Evolutionary conservation across 2,329 filamentous ascomycete genomes (phyloP).

Genomic region (Daldinia sp.): DNA sequence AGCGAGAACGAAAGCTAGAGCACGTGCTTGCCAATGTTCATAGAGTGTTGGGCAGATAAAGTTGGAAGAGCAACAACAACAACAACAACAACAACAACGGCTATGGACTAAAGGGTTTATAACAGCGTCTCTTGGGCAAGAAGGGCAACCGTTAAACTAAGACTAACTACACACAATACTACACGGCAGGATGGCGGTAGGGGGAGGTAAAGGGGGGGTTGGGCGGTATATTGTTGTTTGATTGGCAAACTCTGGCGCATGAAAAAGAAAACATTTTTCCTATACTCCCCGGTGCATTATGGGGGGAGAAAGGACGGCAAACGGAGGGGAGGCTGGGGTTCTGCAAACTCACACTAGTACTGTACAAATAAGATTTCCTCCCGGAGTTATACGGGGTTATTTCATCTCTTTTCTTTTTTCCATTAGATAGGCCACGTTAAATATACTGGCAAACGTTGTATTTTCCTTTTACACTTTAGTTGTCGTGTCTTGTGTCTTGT

Average conservation of each 20-base stretch:
- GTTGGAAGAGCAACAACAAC: not conserved
- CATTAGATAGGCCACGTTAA: conserved; percentile 1
- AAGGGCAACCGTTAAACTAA: not conserved
- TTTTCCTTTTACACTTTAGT: not conserved
- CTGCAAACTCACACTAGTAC: not conserved
- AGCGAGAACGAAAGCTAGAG: not conserved
- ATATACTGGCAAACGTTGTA: conserved; percentile 2
- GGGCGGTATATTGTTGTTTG: conserved; percentile 8
- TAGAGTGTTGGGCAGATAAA: conserved; percentile 5
- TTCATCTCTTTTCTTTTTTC: not conserved
- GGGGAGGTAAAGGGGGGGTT: too few species aligned
- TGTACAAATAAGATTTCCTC: conserved; percentile 8
- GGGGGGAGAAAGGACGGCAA: not conserved
- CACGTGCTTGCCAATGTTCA: not conserved
- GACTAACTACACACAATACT: conserved; percentile 1
- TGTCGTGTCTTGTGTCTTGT: not conserved
- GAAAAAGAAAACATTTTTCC: not conserved
- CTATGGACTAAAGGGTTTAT: not conserved
- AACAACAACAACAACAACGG: too few species aligned
- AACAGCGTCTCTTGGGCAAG: not conserved
- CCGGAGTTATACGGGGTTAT: not conserved
- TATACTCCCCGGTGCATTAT: conserved; percentile 7
- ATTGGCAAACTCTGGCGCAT: conserved; percentile 16
- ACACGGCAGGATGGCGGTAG: not conserved
- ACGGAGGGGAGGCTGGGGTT: not conserved